A percentile compares a stretch with the other conserved stretches of the same genome.
Evolutionary conservation across 495 filamentous ascomycete genomes (phyloP).

Genomic region (Glarea lozoyensis): DNA sequence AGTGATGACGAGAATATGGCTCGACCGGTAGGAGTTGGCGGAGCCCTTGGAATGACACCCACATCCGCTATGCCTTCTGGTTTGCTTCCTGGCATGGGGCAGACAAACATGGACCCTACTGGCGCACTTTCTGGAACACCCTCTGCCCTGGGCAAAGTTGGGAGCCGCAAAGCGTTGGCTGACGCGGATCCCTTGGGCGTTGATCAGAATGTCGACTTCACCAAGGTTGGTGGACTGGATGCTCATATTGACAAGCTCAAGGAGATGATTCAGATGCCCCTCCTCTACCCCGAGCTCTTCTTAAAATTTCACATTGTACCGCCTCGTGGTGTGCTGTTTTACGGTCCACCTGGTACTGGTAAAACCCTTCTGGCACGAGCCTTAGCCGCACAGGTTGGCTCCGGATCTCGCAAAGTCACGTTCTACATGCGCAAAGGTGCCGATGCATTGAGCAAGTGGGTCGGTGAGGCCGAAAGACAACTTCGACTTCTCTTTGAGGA

Average conservation of each 20-base stretch:
- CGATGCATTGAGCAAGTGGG: slow-evolving; percentile 96
- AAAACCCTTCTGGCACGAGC: slow-evolving; percentile 93
- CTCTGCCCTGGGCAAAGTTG: slow-evolving; percentile 81
- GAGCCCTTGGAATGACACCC: slow-evolving; percentile 67
- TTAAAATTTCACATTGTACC: slow-evolving; percentile 83
- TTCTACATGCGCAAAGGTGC: slow-evolving; percentile 99
- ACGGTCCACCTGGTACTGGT: slow-evolving; percentile 94
- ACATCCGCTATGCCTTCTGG: slow-evolving; percentile 51
- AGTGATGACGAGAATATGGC: slow-evolving; percentile 82
- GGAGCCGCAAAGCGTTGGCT: slow-evolving; percentile 65
- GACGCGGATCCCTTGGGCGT: slow-evolving; percentile 93
- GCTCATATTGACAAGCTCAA: slow-evolving; percentile 92
- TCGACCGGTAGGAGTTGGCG: slow-evolving; percentile 44
- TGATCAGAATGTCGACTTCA: slow-evolving; percentile 84
- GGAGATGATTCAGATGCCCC: slow-evolving; percentile 91
- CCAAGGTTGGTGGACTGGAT: slow-evolving; percentile 81
- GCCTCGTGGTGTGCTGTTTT: slow-evolving; percentile 89
- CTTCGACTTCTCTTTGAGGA: slow-evolving; percentile 91
- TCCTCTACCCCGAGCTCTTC: slow-evolving; percentile 95
- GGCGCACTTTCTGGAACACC: slow-evolving; percentile 58
- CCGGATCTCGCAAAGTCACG: slow-evolving; percentile 81
- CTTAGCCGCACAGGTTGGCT: slow-evolving; percentile 68
- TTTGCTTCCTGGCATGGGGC: slow-evolving; percentile 43
- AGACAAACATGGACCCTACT: slow-evolving; percentile 53
- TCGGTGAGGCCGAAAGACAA: slow-evolving; percentile 94